These are phyloP conservation scores for Thelephora aurantiotincta DNA, from an alignment of 768 basidiomycete genomes.

Conservation along the genomic window DNA sequence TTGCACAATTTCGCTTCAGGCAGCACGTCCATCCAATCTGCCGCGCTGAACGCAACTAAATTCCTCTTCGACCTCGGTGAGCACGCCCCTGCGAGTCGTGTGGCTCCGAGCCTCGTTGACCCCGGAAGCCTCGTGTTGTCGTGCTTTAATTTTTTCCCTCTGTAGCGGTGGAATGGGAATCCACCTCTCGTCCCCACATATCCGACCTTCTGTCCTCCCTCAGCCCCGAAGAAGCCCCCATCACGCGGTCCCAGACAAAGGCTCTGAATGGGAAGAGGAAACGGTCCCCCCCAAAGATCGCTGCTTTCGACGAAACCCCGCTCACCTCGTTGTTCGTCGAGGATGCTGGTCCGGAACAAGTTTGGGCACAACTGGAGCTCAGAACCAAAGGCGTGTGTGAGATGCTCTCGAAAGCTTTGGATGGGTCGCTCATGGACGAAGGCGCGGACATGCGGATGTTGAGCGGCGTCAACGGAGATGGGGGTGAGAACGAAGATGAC, in stretches of 20 bases:
- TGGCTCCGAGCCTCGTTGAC: constrained; percentile 1
- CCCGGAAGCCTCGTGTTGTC: neutral
- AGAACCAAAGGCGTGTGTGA: constrained; percentile 55
- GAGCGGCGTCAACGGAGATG: constrained; percentile 1
- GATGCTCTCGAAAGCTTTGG: constrained; percentile 50
- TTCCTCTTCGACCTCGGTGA: constrained; percentile 64
- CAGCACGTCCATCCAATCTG: constrained; percentile 34
- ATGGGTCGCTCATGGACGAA: constrained; percentile 27
- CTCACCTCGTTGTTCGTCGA: constrained; percentile 61
- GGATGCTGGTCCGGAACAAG: constrained; percentile 71
- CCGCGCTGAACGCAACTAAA: constrained; percentile 57
- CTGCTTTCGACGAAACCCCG: constrained; percentile 46
- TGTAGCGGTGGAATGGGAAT: constrained; percentile 57
- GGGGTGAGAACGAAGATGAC: constrained; percentile 14
- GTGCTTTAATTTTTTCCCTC: neutral
- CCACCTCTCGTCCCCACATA: constrained; percentile 47
- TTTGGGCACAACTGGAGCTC: constrained; percentile 92
- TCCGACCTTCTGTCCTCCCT: constrained; percentile 52
- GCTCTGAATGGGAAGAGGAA: constrained; percentile 26
- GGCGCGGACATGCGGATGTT: constrained; percentile 9
- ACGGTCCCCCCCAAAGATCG: constrained; percentile 16
- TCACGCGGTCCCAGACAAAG: constrained; percentile 55
- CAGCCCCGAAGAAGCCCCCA: constrained; percentile 51
- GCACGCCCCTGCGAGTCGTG: constrained; percentile 11
- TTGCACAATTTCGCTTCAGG: constrained; percentile 44